These are phyloP conservation scores for Anisodus tanguticus DNA, from an alignment of 257 asterid genomes.

Conservation along the genomic window DNA sequence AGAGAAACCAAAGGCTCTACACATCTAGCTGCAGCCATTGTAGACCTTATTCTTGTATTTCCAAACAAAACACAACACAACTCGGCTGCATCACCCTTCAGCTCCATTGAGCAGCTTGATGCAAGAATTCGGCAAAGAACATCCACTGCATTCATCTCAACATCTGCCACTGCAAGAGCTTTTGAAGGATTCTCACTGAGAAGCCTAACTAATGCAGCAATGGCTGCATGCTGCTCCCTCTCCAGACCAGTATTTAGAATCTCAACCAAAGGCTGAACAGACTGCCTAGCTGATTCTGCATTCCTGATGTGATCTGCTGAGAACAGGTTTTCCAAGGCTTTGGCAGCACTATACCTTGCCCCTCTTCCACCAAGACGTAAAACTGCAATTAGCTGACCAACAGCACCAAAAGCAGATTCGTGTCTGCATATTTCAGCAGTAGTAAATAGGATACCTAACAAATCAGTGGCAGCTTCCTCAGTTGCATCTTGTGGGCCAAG, in stretches of 20 bases:
- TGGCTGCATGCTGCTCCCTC: slow-evolving; percentile 99
- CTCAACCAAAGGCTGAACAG: slow-evolving; percentile 96
- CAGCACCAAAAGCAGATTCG: slow-evolving; percentile 97
- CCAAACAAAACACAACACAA: slow-evolving; percentile 86
- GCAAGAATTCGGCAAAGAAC: slow-evolving; percentile 89
- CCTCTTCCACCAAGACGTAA: slow-evolving; percentile 97
- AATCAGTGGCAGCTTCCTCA: slow-evolving; percentile 99
- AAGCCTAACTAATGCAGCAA: slow-evolving; percentile 88
- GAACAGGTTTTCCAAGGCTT: slow-evolving; percentile 91
- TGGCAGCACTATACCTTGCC: slow-evolving; percentile 95
- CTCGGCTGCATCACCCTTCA: slow-evolving; percentile 97
- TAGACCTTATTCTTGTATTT: slow-evolving; percentile 88
- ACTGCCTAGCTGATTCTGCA: slow-evolving; percentile 94
- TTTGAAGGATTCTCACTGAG: slow-evolving; percentile 89
- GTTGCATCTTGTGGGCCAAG: slow-evolving; percentile 94
- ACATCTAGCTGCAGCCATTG: slow-evolving; percentile 92
- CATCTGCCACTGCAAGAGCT: slow-evolving; percentile 95
- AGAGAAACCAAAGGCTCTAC: slow-evolving; percentile 95
- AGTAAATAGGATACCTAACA: slow-evolving; percentile 87
- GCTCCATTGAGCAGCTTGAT: slow-evolving; percentile 81
- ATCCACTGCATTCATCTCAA: slow-evolving; percentile 95
- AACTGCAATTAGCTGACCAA: slow-evolving; percentile 93
- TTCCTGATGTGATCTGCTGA: slow-evolving; percentile 95
- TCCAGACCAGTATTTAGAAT: slow-evolving; percentile 89
- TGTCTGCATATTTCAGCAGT: slow-evolving; percentile 95